Evolutionary conservation across 2,329 filamentous ascomycete genomes (phyloP), one percentile per base, ranked within the genome.

Genomic region (Clonostachys rhizophaga): DNA sequence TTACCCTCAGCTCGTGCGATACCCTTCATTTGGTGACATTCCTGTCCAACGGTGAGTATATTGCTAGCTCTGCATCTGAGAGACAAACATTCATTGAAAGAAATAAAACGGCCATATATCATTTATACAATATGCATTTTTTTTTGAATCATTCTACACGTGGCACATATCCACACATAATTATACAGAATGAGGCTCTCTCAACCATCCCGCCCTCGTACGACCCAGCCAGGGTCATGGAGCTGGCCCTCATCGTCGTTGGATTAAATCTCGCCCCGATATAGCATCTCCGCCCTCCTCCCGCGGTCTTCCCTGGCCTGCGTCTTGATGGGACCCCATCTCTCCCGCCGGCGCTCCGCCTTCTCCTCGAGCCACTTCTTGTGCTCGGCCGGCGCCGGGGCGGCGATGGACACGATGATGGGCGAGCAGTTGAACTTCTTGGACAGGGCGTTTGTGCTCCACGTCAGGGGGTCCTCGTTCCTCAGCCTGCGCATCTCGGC

Each of bases 401-500:
- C 75, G 57, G 75, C 80, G 65, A 83, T 79, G 61, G 76, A 74
- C 49, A 85, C 70, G 55, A 85, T 84, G 42, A 75, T 58, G 16
- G 68, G 64, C 35, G 72, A 74, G 70, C 81, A 84, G 45, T 74
- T 63, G 61, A 75, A 85, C 59, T 75, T 75, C 46, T 63, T 60
- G 6, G 81, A 76, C 34, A 86, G 71, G 43, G 64, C 66, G 36
- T 59, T 58, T 41, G 82, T 75, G 50, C 69, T 79, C 80, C 81
- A 84, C 45, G 60, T 65, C 24, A 70, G 59, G 2, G 81, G 81
- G 56, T 85, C 76, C 40, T 68, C 60, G 20, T 58, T 59, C 44
- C 81, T 71, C 59, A 85, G 68, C 44, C 65, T 63, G 48, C 78
- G 76, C 59, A 84, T 85, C 70, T 84, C 80, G 43, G 70, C 70